Percentiles rank a stretch among this genome's conserved stretches.
Conservation (phyloP, 176 grass and related monocot genomes). For the Secale cereale region DNA sequence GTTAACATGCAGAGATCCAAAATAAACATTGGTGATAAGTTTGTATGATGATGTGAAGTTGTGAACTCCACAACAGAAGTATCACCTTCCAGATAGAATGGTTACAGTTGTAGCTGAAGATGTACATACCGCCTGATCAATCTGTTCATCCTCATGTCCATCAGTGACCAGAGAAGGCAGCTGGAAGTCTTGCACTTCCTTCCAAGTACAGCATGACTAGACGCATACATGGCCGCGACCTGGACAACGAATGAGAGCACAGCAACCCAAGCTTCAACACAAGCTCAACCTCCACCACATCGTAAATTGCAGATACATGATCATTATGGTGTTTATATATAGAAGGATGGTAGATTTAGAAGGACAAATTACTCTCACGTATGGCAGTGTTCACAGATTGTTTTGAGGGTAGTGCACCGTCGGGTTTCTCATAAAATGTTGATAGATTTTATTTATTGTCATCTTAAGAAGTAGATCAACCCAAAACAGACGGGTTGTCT, state of each 20-base stretch:
- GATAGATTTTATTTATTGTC: too few relatives aligned
- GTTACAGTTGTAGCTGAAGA: background rate
- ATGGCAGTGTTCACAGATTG: too few relatives aligned
- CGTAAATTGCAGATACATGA: background rate
- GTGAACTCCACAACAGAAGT: background rate
- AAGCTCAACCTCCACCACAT: background rate
- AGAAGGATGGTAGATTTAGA: too few relatives aligned
- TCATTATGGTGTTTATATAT: too few relatives aligned
- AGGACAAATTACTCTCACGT: too few relatives aligned
- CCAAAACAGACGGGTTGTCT: too few relatives aligned
- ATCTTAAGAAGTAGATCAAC: too few relatives aligned
- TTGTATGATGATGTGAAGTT: background rate
- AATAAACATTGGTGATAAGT: too few relatives aligned
- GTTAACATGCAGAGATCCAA: background rate
- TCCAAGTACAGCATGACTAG: background rate
- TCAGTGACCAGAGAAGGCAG: background rate
- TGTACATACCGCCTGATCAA: background rate
- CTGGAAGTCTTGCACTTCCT: background rate
- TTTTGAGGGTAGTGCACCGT: too few relatives aligned
- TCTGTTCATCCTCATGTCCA: background rate
- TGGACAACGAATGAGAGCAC: background rate
- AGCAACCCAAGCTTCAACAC: background rate
- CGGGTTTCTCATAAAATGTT: too few relatives aligned
- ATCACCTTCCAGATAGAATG: background rate
- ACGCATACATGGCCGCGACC: background rate